Evolutionary conservation across 2,329 filamentous ascomycete species (phyloP), one percentile per base, ranked within the genome.

Genomic region (Calonectria pseudoturangicola): DNA sequence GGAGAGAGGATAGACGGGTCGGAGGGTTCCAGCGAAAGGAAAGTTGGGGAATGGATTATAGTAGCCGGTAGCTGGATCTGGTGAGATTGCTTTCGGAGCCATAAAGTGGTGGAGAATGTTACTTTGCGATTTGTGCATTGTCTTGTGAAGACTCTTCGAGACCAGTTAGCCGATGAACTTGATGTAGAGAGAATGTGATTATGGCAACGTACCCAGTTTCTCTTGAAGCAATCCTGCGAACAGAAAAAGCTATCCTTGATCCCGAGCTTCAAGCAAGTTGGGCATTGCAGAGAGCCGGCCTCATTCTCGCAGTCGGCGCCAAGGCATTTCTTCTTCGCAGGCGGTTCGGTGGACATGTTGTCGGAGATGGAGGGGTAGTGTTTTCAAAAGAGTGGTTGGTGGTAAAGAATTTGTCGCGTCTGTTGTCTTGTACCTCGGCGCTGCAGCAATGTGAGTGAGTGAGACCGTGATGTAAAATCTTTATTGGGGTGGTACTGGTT

Each of bases 151-250:
- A 84, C 87, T 88, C 96, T 98, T 81, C 66, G 21, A 54, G 39
- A 6, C 45, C 43, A 54, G 69, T 78, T 60, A 78, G 68, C 27
- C 66, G 21, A 15, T 13, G 41, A 56, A 36, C 77, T 79, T 72
- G 79, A n/a, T 45, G 5, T 77, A 47, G 28, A 36, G 36, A 18
- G 50, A 56, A 39, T 25, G 18, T 36, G 64, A 8, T 51, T 51
- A 30, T 43, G 43, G 48, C 51, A 79, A 79, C 91, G 80, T 92
- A 98, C 97, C 97, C 97, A 99, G 88, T 95, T 99, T 85, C 92
- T 93, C 89, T 98, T 98, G 87, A 99, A 99, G 88, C 97, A 99
- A 80, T 98, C 97, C 85, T 99, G 97, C 33, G 95, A 95, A 88
- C 97, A 99, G 87, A 98, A 99, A 86, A 92, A 98, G 87, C 95